Base-by-base conservation (phyloP, 495 filamentous ascomycete species). In the Talaromyces proteolyticus region DNA sequence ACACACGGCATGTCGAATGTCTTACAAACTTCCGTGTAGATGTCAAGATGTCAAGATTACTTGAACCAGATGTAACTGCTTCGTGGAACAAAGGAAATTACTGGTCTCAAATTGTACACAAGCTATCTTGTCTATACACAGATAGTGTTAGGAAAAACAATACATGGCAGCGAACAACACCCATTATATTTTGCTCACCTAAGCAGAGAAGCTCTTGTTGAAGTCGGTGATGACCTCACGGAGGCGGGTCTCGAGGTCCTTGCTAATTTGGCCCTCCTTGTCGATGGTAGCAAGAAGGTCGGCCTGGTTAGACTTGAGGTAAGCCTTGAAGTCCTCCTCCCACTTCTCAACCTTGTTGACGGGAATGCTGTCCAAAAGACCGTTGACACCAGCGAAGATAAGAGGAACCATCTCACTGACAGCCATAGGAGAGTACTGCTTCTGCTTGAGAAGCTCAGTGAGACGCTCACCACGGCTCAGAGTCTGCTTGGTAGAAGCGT, bases 321-420 rank as follows among this genome's bases (percentile, higher is more conserved):
- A 87, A 58, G 85, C 73, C 39, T 95, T 77, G 85, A 96, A 89
- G 74, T 98, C 94, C 62, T 85, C 57, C 78, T 98, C 93, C 88
- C 93, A 96, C 61, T 77, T 69, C 52, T 91, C 82, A 65, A 96
- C 85, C 82, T 87, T 91, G 76, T 55, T 68, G 59, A 95, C 91
- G 52, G 91, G 91, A 57, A 96, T 81, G 56, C 57, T 69, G 77
- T 96, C 91, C 55, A 96, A 85, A 75, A 80, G 77, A 76, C 93
- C 93, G 73, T 98, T 98, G 73, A 98, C 89, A 91, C 93, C 93
- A 61, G 93, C 93, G 77, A 85, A 98, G 80, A 98, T 97, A 55
- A 98, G 85, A 56, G 93, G 93, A 77, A 98, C 93, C 91, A 97
- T 96, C 76, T 97, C 93, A 79, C 91, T 88, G 60, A 97, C 93